Conservation (phyloP, 805 yeast genomes). For the Wickerhamiella dianesei region DNA sequence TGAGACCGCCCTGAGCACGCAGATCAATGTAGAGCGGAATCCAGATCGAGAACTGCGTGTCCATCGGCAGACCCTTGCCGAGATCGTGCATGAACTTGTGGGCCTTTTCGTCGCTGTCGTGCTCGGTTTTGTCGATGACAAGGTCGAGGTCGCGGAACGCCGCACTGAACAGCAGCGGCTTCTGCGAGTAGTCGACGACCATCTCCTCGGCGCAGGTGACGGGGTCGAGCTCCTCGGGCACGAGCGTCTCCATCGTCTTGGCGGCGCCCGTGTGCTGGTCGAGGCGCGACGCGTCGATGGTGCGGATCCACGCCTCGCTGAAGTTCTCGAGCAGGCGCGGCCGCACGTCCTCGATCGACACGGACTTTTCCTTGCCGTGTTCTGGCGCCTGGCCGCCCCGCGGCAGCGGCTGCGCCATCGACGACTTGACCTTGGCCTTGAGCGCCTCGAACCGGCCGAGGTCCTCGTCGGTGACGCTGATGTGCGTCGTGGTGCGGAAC, state of each 20-base stretch:
- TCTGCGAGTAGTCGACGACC: constrained; percentile 34
- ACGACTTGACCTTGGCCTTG: neutral
- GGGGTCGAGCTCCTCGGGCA: constrained; percentile 21
- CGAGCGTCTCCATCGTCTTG: constrained; percentile 26
- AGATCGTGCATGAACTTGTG: constrained; percentile 51
- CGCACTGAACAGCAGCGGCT: constrained; percentile 42
- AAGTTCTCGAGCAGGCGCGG: constrained; percentile 33
- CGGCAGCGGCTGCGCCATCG: no score
- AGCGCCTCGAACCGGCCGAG: neutral
- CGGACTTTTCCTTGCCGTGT: no score
- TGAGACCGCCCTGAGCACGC: constrained; percentile 17
- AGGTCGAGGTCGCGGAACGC: constrained; percentile 38
- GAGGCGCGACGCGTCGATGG: constrained; percentile 33
- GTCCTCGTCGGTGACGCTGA: neutral
- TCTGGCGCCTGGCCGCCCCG: no score
- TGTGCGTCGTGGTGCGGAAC: constrained; percentile 8
- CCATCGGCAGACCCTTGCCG: constrained; percentile 75
- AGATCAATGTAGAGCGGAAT: constrained; percentile 47
- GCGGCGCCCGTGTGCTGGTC: constrained; percentile 26
- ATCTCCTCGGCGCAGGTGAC: constrained; percentile 33
- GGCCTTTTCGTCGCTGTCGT: constrained; percentile 36
- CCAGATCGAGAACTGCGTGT: constrained; percentile 51
- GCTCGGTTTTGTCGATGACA: constrained; percentile 36
- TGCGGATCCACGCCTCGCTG: constrained; percentile 57
- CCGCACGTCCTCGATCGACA: constrained; percentile 23